These are phyloP conservation scores for Apophysomyces sp. DNA, from an alignment of 371 early-diverging fungal genomes.

Conservation along the genomic window DNA sequence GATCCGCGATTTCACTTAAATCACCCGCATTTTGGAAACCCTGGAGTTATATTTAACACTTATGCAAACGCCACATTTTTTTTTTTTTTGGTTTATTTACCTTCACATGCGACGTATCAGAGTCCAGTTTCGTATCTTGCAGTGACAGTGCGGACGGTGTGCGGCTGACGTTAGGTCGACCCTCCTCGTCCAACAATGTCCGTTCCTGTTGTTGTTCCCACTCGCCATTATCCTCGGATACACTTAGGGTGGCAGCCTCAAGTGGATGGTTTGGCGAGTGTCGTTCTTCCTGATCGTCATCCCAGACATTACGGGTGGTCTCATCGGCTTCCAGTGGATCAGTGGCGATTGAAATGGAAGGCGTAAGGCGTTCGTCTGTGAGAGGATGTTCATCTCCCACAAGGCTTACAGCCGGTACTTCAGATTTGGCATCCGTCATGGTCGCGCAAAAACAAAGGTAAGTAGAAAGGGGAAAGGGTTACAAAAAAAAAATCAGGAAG, in stretches of 20 bases:
- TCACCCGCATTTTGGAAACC: constrained; percentile 44
- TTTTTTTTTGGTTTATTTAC: constrained; percentile 11
- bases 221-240: constrained; percentile 3
- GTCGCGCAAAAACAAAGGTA: background rate
- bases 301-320: background rate
- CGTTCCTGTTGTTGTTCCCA: constrained; percentile 24
- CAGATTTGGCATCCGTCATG: background rate
- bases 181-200: constrained; percentile 25
- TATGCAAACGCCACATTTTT: background rate
- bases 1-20: constrained; percentile 31
- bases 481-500: background rate
- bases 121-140: constrained; percentile 6
- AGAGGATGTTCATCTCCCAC: background rate
- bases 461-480: background rate
- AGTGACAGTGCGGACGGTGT: constrained; percentile 10
- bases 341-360: background rate
- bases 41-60: constrained; percentile 11
- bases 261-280: background rate
- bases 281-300: background rate
- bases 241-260: background rate
- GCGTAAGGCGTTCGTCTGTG: background rate
- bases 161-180: constrained; percentile 19
- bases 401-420: background rate
- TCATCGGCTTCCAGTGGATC: background rate
- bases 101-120: constrained; percentile 37